Percentiles rank a stretch among this genome's conserved stretches.
Evolutionary conservation across 306 rosid genomes (phyloP).

Genomic region (Citrullus mucosospermus): DNA sequence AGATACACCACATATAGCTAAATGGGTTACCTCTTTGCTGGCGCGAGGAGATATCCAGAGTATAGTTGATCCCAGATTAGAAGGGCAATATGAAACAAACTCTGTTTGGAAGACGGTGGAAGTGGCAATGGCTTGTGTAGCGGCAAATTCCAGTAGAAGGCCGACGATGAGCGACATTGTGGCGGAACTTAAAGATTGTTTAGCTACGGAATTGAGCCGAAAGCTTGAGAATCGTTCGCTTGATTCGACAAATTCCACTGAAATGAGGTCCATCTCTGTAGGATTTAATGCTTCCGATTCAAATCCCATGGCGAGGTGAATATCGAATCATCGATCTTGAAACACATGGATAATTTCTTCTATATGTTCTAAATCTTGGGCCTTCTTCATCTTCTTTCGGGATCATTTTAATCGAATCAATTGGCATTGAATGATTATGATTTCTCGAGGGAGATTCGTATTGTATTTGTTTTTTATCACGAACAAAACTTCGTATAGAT

Average conservation of each 20-base stretch:
- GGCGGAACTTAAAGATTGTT: conserved; percentile 14
- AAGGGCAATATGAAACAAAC: conserved; percentile 10
- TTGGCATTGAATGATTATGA: not conserved
- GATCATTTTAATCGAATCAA: too few relatives aligned
- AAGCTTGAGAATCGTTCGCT: not conserved
- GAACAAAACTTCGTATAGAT: not conserved
- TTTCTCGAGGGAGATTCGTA: not conserved
- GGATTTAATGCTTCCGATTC: not conserved
- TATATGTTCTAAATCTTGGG: not conserved
- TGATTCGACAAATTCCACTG: not conserved
- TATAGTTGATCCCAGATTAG: conserved; percentile 13
- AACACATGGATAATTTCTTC: not conserved
- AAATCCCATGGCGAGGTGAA: not conserved
- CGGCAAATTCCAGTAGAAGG: not conserved
- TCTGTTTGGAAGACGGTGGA: conserved; percentile 24
- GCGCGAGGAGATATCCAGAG: conserved; percentile 8
- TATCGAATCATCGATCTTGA: not conserved
- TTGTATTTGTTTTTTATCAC: not conserved
- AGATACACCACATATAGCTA: conserved; percentile 7
- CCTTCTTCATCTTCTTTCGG: not conserved
- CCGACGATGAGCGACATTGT: conserved; percentile 20
- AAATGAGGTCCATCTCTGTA: not conserved
- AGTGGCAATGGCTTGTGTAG: conserved; percentile 16
- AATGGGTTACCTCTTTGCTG: conserved; percentile 14
- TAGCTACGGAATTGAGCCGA: conserved; percentile 7